Evolutionary conservation across 306 rosid genomes (phyloP).

Genomic region (Hippophae tibetana): DNA sequence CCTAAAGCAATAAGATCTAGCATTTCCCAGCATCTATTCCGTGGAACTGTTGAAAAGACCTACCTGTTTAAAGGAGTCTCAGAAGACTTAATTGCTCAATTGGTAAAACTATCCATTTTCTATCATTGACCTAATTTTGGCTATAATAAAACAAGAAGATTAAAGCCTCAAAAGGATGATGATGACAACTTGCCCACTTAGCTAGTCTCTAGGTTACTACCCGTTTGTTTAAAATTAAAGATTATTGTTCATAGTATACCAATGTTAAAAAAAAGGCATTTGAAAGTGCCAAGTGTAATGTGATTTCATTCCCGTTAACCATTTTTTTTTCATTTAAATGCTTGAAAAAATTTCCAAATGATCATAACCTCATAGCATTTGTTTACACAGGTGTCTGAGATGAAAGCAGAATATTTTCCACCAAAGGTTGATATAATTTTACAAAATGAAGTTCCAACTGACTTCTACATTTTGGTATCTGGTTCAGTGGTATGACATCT

Average conservation of each 20-base stretch:
- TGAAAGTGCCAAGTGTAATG: no score
- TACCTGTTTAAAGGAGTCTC: constrained; percentile 71
- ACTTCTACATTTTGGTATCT: constrained; percentile 67
- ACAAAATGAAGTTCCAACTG: constrained; percentile 77
- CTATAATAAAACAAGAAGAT: no score
- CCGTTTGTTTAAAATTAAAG: no score
- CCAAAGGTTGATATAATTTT: constrained; percentile 75
- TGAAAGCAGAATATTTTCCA: constrained; percentile 80
- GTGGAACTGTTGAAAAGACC: constrained; percentile 39
- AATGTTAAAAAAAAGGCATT: no score
- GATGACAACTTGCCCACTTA: no score
- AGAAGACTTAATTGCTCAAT: constrained; percentile 48
- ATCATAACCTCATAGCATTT: constrained; percentile 3
- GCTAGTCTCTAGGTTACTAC: no score
- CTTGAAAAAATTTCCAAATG: no score
- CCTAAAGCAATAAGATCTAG: constrained; percentile 78
- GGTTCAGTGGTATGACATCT: constrained; percentile 60
- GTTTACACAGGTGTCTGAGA: constrained; percentile 55
- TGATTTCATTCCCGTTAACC: no score
- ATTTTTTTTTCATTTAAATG: no score
- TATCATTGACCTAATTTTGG: no score
- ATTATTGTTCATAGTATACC: no score
- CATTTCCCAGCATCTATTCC: constrained; percentile 71
- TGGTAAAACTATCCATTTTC: constrained; percentile 30
- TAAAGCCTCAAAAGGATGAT: no score